Evolutionary conservation across 805 yeast species (phyloP).

Genomic region (Lipomyces kockii): DNA sequence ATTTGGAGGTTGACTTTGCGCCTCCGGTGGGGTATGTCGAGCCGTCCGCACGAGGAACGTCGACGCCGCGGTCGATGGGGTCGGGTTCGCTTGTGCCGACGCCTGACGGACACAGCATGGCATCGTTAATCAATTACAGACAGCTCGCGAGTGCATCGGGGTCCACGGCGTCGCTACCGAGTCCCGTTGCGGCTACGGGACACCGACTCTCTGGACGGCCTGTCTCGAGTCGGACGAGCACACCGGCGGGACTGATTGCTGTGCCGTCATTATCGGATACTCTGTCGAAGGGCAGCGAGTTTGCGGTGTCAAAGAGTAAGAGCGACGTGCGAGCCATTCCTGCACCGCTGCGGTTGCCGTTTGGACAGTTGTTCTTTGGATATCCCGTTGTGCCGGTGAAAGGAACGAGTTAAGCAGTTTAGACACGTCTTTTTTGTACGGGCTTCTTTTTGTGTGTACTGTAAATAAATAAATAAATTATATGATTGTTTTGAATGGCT

Average conservation of each 20-base stretch:
- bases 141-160: constrained; percentile 55
- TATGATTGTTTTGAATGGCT: not conserved
- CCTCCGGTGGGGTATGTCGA: constrained; percentile 99
- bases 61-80: not conserved
- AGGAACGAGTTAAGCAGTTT: constrained; percentile 1
- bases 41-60: constrained; percentile 12
- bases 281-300: constrained; percentile 31
- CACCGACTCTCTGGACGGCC: constrained; percentile 31
- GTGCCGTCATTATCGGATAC: constrained; percentile 32
- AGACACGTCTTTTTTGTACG: not conserved
- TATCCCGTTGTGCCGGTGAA: constrained; percentile 57
- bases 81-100: constrained; percentile 28
- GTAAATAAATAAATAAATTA: not conserved
- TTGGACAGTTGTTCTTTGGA: constrained; percentile 90
- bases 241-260: constrained; percentile 11
- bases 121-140: constrained; percentile 68
- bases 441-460: not conserved
- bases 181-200: constrained; percentile 17
- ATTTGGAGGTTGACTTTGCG: constrained; percentile 95
- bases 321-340: constrained; percentile 48
- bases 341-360: constrained; percentile 73
- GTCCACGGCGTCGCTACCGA: constrained; percentile 18
- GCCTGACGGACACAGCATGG: constrained; percentile 56
- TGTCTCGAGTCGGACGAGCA: constrained; percentile 10
- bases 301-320: constrained; percentile 33